Base-by-base conservation (phyloP, 2,329 filamentous ascomycete genomes). In the Colletotrichum musae region DNA sequence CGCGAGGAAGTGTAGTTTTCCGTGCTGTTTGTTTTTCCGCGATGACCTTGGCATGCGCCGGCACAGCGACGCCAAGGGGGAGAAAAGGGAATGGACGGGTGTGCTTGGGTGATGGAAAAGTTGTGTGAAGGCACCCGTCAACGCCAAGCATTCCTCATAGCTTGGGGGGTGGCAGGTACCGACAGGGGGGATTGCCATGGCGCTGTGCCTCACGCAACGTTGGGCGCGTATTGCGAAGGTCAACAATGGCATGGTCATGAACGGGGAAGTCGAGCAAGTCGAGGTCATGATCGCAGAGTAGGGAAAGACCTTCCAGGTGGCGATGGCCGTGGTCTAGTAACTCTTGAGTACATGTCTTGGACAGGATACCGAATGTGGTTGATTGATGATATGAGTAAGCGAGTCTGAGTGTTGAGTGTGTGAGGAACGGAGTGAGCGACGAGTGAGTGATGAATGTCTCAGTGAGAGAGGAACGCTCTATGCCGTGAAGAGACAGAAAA, bases 31-130 rank as follows among this genome's bases (percentile, higher is more conserved):
- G 7, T 64, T 68, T 36, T 68, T 68, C 64, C 64, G 64, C 41
- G 39, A 39, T 58, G 28, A 39, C 47, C 64, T 68, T 68, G 64
- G 64, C 64, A n/a, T 48, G 24, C n/a, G 24, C 48, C 21, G 47
- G 52, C 45, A 52, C 15, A 66, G 26, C 18, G 32, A 36, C 32
- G 12, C 26, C 58, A 52, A 52, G 52, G 32, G 51, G 51, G 7
- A 36, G 32, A 36, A 36, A 28, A 26, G n/a, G 47, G 50, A 24
- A 15, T 7, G 52, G 21, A 24, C 21, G 21, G 21, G 21, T 24
- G 21, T 24, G 21, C 21, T 24, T 24, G 21, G 24, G 52, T 21
- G 52, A 68, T 36, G 26, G 52, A 52, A 28, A 53, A 68, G 26
- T 50, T 12, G 59, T 28, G 45, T 51, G 28, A 48, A 26, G 21